Conservation (phyloP, 2,329 filamentous ascomycete species). For the Claviceps arundinis region DNA sequence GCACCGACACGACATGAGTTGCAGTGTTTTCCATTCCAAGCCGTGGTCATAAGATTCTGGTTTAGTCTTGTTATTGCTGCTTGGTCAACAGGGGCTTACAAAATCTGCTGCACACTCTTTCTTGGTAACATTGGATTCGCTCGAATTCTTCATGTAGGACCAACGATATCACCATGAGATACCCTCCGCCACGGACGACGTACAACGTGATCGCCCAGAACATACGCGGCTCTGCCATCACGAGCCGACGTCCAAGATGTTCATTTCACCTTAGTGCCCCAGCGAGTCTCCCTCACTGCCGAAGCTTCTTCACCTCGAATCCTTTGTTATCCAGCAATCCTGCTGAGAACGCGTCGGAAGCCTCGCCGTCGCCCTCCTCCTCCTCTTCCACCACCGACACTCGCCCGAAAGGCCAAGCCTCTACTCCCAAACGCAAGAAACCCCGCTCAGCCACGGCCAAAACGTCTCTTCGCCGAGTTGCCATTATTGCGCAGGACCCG, state of each 20-base stretch:
- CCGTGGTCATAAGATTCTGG: background rate
- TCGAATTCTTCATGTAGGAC: constrained; percentile 10
- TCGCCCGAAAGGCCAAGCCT: constrained; percentile 9
- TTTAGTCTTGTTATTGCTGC: background rate
- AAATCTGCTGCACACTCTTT: background rate
- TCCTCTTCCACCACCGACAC: constrained; percentile 3
- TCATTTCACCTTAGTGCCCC: constrained; percentile 34
- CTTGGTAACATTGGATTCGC: background rate
- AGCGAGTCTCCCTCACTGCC: constrained; percentile 36
- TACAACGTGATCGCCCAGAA: constrained; percentile 17
- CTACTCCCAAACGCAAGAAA: constrained; percentile 31
- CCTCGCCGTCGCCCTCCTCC: background rate
- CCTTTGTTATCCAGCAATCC: constrained; percentile 31
- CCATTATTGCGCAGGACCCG: constrained; percentile 67
- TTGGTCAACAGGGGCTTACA: background rate
- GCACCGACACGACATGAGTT: no score
- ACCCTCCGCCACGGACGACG: constrained; percentile 19
- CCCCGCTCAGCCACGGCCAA: constrained; percentile 38
- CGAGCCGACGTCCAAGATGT: constrained; percentile 16
- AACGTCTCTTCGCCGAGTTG: constrained; percentile 70
- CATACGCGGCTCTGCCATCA: constrained; percentile 16
- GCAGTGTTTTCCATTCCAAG: no score
- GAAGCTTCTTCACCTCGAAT: constrained; percentile 55
- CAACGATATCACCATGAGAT: constrained; percentile 18
- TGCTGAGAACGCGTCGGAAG: constrained; percentile 8